Percentiles rank a stretch among this genome's conserved stretches.
Evolutionary conservation across 140 eudicot species (phyloP).

Genomic region (Oenanthe javanica): DNA sequence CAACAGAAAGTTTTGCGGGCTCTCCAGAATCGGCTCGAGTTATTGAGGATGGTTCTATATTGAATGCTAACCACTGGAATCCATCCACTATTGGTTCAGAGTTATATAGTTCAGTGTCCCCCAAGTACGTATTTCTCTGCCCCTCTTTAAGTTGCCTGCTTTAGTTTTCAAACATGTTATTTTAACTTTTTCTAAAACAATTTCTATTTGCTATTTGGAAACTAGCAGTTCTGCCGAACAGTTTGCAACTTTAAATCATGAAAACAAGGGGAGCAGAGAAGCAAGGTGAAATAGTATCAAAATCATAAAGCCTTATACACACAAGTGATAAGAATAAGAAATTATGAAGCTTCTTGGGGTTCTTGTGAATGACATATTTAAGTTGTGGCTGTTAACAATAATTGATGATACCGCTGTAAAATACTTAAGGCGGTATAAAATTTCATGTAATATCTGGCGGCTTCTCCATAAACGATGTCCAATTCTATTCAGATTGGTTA

Average conservation of each 20-base stretch:
- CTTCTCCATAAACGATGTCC: not conserved
- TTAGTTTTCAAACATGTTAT: too few relatives aligned
- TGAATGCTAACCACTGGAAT: constrained; percentile 18
- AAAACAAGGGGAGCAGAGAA: constrained; percentile 19
- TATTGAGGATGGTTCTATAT: constrained; percentile 20
- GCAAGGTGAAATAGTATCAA: constrained; percentile 13
- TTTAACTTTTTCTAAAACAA: constrained; percentile 1
- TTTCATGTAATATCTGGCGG: not conserved
- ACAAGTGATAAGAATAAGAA: not conserved
- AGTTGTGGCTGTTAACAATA: not conserved
- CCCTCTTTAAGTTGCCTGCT: too few relatives aligned
- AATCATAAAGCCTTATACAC: not conserved
- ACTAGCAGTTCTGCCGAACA: constrained; percentile 27
- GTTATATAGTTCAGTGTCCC: constrained; percentile 24
- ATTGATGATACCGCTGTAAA: not conserved
- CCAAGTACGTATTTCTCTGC: constrained; percentile 24
- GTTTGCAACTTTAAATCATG: constrained; percentile 17
- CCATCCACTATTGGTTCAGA: constrained; percentile 21
- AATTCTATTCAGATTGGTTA: not conserved
- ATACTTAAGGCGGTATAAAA: not conserved
- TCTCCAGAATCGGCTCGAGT: constrained; percentile 29
- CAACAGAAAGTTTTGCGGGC: constrained; percentile 28
- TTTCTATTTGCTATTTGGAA: constrained; percentile 11
- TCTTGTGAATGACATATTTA: not conserved
- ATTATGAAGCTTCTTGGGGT: not conserved